These are phyloP conservation scores for Saturnispora hagleri DNA, from an alignment of 805 yeast genomes.

Conservation along the genomic window DNA sequence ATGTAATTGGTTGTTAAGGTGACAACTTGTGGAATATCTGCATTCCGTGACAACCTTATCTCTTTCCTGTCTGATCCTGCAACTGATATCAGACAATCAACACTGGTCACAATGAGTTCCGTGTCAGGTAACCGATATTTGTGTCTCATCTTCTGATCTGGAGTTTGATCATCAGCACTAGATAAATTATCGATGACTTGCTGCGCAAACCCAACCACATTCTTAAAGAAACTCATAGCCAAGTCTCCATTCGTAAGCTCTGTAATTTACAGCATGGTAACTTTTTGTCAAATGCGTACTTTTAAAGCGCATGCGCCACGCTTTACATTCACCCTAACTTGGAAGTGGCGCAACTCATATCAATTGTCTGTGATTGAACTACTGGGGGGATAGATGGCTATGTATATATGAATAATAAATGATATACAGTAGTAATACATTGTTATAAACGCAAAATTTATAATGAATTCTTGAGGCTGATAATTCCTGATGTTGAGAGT, in stretches of 20 bases:
- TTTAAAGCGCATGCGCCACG: neutral
- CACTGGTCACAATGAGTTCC: slow-evolving; percentile 47
- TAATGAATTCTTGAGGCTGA: neutral
- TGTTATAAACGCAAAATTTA: too few relatives aligned
- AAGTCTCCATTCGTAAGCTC: neutral
- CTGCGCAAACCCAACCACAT: slow-evolving; percentile 39
- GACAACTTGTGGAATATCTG: slow-evolving; percentile 27
- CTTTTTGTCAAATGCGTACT: neutral
- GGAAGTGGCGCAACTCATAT: too few relatives aligned
- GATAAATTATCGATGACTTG: slow-evolving; percentile 33
- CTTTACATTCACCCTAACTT: neutral
- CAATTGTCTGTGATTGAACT: neutral
- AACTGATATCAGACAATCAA: slow-evolving; percentile 5
- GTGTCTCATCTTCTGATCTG: slow-evolving; percentile 61
- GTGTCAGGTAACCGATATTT: slow-evolving; percentile 64
- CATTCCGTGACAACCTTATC: slow-evolving; percentile 1
- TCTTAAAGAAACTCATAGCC: slow-evolving; percentile 43
- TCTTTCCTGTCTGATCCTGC: slow-evolving; percentile 4
- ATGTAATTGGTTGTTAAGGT: slow-evolving; percentile 67
- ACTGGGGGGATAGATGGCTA: neutral
- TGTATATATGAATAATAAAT: neutral
- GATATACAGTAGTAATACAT: neutral
- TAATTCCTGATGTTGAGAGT: neutral
- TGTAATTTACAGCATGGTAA: neutral
- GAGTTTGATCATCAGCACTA: slow-evolving; percentile 37